Percentiles rank a stretch among this genome's conserved stretches.
phyloP scores from a whole-genome alignment of 345 rosid species.

The Luvunga scandens region DNA sequence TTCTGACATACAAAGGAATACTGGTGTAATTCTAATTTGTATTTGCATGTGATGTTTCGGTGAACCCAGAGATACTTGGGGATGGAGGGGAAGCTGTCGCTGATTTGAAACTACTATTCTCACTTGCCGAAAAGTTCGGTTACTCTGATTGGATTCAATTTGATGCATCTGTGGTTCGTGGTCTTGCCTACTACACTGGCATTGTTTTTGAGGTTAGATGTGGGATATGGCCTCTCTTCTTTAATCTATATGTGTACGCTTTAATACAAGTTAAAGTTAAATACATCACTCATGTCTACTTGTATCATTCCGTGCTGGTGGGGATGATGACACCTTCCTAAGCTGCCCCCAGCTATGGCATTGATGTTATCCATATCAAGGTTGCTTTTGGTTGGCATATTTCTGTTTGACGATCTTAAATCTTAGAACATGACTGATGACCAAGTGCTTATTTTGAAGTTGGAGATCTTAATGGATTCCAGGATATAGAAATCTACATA shows the following conservation, averaged over 20 bases:
- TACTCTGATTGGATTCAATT: conserved; percentile 92
- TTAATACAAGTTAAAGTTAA: neutral
- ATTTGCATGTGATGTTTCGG: conserved; percentile 10
- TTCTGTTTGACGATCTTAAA: neutral
- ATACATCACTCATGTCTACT: neutral
- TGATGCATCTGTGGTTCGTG: conserved; percentile 96
- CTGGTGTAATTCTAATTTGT: neutral
- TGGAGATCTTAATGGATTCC: neutral
- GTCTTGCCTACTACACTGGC: conserved; percentile 97
- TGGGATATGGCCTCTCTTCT: conserved; percentile 5
- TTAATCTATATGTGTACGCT: neutral
- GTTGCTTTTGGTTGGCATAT: neutral
- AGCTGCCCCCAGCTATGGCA: neutral
- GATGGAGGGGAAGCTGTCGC: conserved; percentile 81
- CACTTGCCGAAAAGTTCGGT: conserved; percentile 87
- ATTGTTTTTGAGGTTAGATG: conserved; percentile 89
- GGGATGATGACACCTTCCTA: neutral
- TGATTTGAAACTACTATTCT: conserved; percentile 74
- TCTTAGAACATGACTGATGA: neutral
- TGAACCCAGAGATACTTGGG: conserved; percentile 64
- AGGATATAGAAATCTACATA: neutral
- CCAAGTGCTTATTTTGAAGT: neutral
- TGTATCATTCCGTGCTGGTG: neutral
- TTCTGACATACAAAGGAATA: neutral
- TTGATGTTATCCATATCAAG: neutral